phyloP scores from a whole-genome alignment of 306 rosid species.

The Rosa persica region DNA sequence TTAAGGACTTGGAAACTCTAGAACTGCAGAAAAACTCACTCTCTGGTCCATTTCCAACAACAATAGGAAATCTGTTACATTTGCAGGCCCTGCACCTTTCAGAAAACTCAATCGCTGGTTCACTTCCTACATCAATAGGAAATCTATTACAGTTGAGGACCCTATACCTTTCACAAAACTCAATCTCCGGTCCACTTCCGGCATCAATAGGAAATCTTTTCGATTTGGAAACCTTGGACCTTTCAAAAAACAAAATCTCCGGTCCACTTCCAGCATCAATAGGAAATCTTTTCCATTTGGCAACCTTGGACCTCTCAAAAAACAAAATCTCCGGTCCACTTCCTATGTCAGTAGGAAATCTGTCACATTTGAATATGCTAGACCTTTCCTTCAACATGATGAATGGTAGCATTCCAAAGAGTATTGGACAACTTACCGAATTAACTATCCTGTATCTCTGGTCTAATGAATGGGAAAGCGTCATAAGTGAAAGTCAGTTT shows the following conservation, averaged over 20 bases:
- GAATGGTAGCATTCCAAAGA: not conserved
- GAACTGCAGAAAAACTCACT: too few relatives aligned
- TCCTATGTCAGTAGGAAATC: not conserved
- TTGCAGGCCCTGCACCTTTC: too few relatives aligned
- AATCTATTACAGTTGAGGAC: not conserved
- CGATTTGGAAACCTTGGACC: not conserved
- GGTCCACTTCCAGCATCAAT: not conserved
- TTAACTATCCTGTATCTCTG: not conserved
- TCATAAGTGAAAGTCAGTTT: not conserved
- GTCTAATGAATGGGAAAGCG: not conserved
- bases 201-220: not conserved
- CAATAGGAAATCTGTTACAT: too few relatives aligned
- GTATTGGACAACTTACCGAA: not conserved
- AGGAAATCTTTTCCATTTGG: not conserved
- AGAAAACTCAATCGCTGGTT: too few relatives aligned
- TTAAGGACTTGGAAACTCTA: too few relatives aligned
- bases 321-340: not conserved
- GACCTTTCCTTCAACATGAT: not conserved
- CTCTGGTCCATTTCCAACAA: too few relatives aligned
- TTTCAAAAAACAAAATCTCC: not conserved
- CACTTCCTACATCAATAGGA: too few relatives aligned
- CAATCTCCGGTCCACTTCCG: not conserved
- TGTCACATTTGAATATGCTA: not conserved
- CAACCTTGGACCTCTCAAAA: not conserved
- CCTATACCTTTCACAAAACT: not conserved